Evolutionary conservation across 2,329 filamentous ascomycete species (phyloP).

Genomic region (Shiraia sp.): DNA sequence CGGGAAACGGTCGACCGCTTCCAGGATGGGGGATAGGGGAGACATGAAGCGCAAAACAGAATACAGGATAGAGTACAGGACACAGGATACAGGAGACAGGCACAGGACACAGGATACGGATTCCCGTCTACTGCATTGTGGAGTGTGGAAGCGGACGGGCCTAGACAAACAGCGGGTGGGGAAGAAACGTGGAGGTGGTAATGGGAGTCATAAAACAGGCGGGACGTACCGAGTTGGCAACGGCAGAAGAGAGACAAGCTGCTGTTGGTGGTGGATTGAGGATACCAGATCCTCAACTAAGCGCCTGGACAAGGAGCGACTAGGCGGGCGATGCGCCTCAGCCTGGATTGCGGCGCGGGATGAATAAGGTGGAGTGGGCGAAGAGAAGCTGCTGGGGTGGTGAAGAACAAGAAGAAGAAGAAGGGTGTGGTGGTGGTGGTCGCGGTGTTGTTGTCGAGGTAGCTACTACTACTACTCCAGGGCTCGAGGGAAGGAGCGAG

Average conservation of each 20-base stretch:
- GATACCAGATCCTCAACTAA: conserved; percentile 50
- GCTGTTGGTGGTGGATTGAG: conserved; percentile 41
- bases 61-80: conserved; percentile 9
- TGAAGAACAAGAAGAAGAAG: conserved; percentile 4
- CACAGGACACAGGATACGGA: no score
- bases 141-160: conserved; percentile 6
- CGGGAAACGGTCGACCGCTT: conserved; percentile 4
- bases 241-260: conserved; percentile 20
- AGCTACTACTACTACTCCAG: conserved; percentile 11
- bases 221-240: conserved; percentile 41
- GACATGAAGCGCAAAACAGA: conserved; percentile 7
- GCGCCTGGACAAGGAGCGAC: conserved; percentile 46
- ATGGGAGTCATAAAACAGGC: conserved; percentile 18
- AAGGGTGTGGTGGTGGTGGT: conserved; percentile 4
- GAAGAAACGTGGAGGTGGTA: conserved; percentile 9
- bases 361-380: conserved; percentile 20
- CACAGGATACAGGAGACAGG: no score
- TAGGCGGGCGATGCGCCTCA: conserved; percentile 40
- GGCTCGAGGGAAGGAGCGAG: neutral
- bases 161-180: conserved; percentile 4
- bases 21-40: conserved; percentile 10
- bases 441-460: conserved; percentile 6
- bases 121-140: conserved; percentile 6
- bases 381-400: conserved; percentile 4
- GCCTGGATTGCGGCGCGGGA: conserved; percentile 28